Percentiles rank a stretch among this genome's conserved stretches.
Conservation (phyloP, 768 basidiomycete species). For the Mycena kentingensis region DNA sequence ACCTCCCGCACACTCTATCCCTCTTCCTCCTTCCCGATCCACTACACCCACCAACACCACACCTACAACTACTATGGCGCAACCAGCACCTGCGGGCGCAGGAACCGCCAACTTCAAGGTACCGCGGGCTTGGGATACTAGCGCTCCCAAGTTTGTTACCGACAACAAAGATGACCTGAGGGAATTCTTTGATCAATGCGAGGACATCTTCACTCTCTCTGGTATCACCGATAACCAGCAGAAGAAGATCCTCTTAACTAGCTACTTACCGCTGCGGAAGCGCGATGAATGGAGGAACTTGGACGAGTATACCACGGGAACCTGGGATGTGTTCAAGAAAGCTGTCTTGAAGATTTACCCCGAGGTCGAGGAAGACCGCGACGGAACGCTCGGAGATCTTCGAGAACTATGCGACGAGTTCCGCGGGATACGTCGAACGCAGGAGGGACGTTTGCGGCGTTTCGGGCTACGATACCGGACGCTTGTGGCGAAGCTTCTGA, state of each 20-base stretch:
- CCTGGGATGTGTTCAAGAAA: background rate
- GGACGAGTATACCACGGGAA: background rate
- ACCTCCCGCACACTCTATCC: background rate
- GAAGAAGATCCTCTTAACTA: background rate
- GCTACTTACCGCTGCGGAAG: background rate
- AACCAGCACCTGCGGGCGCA: background rate
- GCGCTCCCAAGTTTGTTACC: background rate
- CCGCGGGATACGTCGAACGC: background rate
- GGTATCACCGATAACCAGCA: background rate
- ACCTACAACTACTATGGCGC: background rate
- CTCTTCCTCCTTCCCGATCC: background rate
- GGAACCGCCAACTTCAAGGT: background rate
- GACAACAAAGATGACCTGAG: background rate
- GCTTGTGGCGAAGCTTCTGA: slow-evolving; percentile 1
- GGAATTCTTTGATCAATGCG: background rate
- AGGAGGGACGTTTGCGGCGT: background rate
- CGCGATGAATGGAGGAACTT: background rate
- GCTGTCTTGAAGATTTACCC: background rate
- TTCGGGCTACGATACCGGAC: background rate
- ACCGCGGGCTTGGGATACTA: background rate
- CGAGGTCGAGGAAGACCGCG: slow-evolving; percentile 2
- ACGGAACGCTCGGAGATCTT: background rate
- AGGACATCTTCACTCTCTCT: background rate
- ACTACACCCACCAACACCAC: background rate
- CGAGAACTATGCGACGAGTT: background rate